Base-by-base conservation (phyloP, 2,329 filamentous ascomycete genomes). In the Penicillium occitanis region DNA sequence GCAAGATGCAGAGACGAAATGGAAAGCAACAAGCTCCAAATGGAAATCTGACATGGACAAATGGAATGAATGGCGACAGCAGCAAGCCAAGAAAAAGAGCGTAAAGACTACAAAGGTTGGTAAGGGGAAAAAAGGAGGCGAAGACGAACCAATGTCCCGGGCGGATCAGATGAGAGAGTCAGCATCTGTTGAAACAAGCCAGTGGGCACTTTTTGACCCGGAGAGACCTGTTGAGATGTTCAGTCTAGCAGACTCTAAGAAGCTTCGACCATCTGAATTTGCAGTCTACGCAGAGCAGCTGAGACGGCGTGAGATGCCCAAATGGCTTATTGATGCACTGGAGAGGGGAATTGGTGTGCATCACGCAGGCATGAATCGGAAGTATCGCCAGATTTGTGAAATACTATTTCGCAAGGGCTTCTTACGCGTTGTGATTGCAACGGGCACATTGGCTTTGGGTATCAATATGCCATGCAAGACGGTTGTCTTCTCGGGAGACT, bases 401-500 rank as follows among this genome's bases (percentile, higher is more conserved):
- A 80, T 72, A 1, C 62, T 92, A 7, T 93, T 92, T 78, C 85
- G 91, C 8, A 89, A 86, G 73, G 89, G 90, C 0, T 93, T 86
- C 72, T 76, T 93, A 48, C 84, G 86, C 7, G 87, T 90, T 0
- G 87, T 93, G 33, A 83, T 93, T 30, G 90, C 91, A 0, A 93
- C 91, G 1, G 91, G 90, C 0, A 93, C 90, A 0, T 82, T 93
- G 25, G 89, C 89, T 1, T 80, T 93, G 5, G 91, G 91, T 80
- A 90, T 94, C 79, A 94, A 92, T 71, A 91, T 92, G 89, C 91
- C 91, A 10, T 93, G 90, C 75, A 91, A 91, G 75, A 94, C 91
- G 0, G 90, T 93, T 0, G 86, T 92, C 1, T 94, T 94, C 74
- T 84, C 83, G 17, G 90, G 90, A 0, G 90, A 93, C 73, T 91